phyloP scores from a whole-genome alignment of 768 basidiomycete genomes.

The Lentinula boryana region DNA sequence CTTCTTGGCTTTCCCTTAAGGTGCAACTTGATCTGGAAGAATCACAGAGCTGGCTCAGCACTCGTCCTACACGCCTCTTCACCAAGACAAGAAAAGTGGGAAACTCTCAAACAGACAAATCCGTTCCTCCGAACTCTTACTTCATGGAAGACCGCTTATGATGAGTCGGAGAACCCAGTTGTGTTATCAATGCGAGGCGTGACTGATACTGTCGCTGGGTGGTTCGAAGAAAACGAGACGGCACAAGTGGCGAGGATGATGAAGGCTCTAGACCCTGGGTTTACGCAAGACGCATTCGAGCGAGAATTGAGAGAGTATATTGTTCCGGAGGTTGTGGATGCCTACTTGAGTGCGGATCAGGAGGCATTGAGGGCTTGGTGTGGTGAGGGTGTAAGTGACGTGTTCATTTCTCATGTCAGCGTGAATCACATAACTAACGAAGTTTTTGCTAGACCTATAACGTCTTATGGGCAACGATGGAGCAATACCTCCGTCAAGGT shows the following conservation, averaged over 20 bases:
- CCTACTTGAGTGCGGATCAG: conserved; percentile 86
- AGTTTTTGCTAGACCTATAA: conserved; percentile 71
- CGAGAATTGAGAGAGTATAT: conserved; percentile 94
- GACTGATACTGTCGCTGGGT: conserved; percentile 79
- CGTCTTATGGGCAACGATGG: conserved; percentile 98
- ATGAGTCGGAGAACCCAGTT: conserved; percentile 91
- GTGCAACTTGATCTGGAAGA: background rate
- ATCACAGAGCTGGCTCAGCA: conserved; percentile 72
- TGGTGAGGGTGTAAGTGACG: conserved; percentile 78
- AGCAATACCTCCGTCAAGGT: conserved; percentile 86
- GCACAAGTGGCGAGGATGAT: conserved; percentile 90
- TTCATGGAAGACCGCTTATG: conserved; percentile 63
- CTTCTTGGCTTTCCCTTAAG: background rate
- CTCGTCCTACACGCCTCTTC: conserved; percentile 82
- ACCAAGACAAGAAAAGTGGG: conserved; percentile 75
- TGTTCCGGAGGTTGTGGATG: conserved; percentile 95
- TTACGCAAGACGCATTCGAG: conserved; percentile 82
- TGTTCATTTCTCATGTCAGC: background rate
- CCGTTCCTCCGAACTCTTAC: conserved; percentile 60
- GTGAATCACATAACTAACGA: background rate
- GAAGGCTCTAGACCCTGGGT: conserved; percentile 82
- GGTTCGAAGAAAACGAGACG: conserved; percentile 97
- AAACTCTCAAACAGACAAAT: conserved; percentile 71
- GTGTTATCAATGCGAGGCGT: conserved; percentile 76
- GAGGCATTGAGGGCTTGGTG: conserved; percentile 88